Evolutionary conservation across 2,329 filamentous ascomycete species (phyloP).

Genomic region (Chaetomiaceae sp.): DNA sequence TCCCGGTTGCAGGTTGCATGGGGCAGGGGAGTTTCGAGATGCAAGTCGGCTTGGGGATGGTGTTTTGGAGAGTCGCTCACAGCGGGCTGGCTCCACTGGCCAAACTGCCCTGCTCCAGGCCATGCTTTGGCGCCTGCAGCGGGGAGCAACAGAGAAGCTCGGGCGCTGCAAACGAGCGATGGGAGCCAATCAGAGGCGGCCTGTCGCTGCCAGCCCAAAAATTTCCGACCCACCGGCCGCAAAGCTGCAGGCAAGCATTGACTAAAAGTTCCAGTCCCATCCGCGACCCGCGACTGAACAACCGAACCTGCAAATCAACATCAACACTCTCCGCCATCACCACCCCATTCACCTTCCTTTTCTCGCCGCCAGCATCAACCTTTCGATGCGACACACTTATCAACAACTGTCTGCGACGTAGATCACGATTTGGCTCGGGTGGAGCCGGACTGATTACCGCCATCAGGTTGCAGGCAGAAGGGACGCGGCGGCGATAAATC

Average conservation of each 20-base stretch:
- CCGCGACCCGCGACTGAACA: slow-evolving; percentile 4
- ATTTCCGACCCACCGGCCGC: slow-evolving; percentile 18
- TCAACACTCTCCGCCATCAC: background rate
- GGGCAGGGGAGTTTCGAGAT: too few species aligned
- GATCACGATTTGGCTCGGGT: slow-evolving; percentile 14
- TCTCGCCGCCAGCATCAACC: background rate
- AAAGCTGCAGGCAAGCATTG: slow-evolving; percentile 10
- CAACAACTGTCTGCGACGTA: slow-evolving; percentile 8
- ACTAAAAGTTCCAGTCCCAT: slow-evolving; percentile 4
- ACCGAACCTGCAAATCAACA: background rate
- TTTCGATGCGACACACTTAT: slow-evolving; percentile 17
- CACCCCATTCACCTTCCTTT: background rate
- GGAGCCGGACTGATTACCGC: slow-evolving; percentile 15
- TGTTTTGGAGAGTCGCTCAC: too few species aligned
- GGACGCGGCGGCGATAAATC: slow-evolving; percentile 13
- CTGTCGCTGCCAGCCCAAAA: slow-evolving; percentile 17
- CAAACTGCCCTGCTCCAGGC: too few species aligned
- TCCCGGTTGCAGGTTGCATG: too few species aligned
- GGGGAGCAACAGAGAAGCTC: background rate
- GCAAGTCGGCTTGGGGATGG: too few species aligned
- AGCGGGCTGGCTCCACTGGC: too few species aligned
- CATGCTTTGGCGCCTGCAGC: background rate
- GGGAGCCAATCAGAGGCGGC: slow-evolving; percentile 20
- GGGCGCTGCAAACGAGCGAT: background rate
- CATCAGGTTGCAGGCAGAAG: slow-evolving; percentile 13